Conservation (phyloP, 2,329 filamentous ascomycete species). For the Calonectria hawksworthii region DNA sequence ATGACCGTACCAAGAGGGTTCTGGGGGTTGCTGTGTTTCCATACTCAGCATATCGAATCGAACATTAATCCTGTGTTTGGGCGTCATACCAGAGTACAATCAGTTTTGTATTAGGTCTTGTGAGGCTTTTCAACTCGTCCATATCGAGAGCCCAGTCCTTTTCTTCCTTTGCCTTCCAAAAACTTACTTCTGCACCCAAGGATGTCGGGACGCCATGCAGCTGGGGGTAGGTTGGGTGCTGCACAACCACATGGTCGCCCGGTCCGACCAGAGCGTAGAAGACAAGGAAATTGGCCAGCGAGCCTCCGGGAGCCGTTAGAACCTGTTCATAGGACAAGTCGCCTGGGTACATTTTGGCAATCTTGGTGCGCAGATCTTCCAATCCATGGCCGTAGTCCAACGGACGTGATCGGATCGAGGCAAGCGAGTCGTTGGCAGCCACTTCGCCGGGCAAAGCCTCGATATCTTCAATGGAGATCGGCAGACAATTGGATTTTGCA, state of each 20-base stretch:
- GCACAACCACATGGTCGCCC: neutral
- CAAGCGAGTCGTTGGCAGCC: neutral
- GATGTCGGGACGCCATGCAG: neutral
- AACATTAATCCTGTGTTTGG: neutral
- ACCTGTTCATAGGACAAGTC: neutral
- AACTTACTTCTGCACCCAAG: neutral
- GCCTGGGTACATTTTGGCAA: neutral
- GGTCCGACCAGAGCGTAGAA: neutral
- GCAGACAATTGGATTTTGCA: neutral
- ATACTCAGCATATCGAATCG: neutral
- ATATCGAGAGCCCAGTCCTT: neutral
- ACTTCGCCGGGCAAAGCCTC: neutral
- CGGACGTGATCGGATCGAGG: neutral
- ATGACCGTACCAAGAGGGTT: neutral
- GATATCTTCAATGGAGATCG: neutral
- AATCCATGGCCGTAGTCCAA: neutral
- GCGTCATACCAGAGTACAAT: neutral
- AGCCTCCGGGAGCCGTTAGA: neutral
- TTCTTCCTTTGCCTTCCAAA: neutral
- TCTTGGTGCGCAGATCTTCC: neutral
- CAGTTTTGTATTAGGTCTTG: neutral
- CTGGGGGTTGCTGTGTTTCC: neutral
- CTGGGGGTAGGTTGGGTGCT: neutral
- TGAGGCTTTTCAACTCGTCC: neutral
- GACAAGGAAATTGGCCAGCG: neutral